Percentiles rank a stretch among this genome's conserved stretches.
phyloP scores from a whole-genome alignment of 805 yeast genomes.

The Candida morakotiae region DNA sequence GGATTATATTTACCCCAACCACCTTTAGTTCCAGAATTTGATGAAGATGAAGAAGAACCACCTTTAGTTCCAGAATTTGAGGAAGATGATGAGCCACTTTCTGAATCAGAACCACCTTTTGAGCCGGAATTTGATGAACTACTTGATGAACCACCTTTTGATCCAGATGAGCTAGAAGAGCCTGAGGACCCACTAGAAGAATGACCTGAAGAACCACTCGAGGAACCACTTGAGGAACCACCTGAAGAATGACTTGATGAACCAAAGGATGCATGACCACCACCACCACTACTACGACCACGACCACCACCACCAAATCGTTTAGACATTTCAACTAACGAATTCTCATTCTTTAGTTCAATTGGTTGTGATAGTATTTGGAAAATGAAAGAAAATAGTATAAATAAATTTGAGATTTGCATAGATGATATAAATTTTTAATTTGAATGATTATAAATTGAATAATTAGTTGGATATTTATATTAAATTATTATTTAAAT shows the following conservation, averaged over 20 bases:
- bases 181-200: conserved; percentile 1
- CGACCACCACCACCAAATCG: background rate
- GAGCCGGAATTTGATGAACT: background rate
- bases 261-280: background rate
- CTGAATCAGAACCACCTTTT: background rate
- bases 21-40: background rate
- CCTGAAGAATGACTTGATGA: background rate
- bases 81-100: background rate
- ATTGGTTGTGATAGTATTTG: background rate
- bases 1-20: conserved; percentile 5
- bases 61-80: conserved; percentile 1
- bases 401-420: background rate
- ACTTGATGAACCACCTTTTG: background rate
- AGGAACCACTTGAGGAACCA: background rate
- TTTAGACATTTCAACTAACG: background rate
- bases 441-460: background rate
- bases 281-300: background rate
- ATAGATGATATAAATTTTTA: background rate
- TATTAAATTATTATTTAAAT: no score
- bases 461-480: background rate
- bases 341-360: background rate
- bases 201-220: conserved; percentile 1
- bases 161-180: background rate
- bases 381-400: background rate
- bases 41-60: background rate